Conservation (phyloP, 768 basidiomycete genomes). For the Phallus indusiatus region DNA sequence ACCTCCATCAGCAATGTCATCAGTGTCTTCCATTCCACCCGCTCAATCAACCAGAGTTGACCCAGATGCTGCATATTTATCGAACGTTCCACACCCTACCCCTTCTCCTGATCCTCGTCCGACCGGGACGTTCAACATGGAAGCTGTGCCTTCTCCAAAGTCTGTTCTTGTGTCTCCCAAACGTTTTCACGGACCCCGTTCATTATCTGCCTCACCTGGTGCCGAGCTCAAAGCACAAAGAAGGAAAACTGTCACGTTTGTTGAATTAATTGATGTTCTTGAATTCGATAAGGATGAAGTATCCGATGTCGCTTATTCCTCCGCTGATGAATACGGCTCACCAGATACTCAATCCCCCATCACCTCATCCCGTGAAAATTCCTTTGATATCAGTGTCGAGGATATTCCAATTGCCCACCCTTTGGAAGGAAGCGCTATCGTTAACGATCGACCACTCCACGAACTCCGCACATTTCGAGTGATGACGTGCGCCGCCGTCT, state of each 20-base stretch:
- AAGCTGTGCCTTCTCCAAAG: constrained; percentile 43
- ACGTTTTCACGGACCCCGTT: constrained; percentile 68
- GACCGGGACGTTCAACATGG: constrained; percentile 8
- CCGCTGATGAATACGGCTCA: constrained; percentile 11
- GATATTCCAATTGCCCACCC: background rate
- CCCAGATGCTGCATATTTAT: background rate
- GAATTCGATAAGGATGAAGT: constrained; percentile 65
- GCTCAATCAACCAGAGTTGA: constrained; percentile 8
- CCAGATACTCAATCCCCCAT: constrained; percentile 14
- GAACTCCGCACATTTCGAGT: constrained; percentile 12
- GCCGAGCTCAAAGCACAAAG: constrained; percentile 34
- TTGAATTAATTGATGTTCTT: constrained; percentile 71
- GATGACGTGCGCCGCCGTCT: constrained; percentile 12
- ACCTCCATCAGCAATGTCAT: constrained; percentile 20
- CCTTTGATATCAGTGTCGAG: background rate
- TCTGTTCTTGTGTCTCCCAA: constrained; percentile 56
- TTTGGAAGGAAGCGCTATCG: background rate
- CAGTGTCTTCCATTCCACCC: background rate
- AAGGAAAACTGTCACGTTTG: constrained; percentile 72
- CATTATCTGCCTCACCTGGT: constrained; percentile 16
- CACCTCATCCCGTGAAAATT: constrained; percentile 8
- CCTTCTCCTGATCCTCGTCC: constrained; percentile 18
- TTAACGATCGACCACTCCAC: background rate
- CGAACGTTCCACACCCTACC: constrained; percentile 5
- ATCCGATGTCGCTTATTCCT: constrained; percentile 5